Conservation (phyloP, 163 green algal genomes). For the Chlamydomonas reinhardtii region DNA sequence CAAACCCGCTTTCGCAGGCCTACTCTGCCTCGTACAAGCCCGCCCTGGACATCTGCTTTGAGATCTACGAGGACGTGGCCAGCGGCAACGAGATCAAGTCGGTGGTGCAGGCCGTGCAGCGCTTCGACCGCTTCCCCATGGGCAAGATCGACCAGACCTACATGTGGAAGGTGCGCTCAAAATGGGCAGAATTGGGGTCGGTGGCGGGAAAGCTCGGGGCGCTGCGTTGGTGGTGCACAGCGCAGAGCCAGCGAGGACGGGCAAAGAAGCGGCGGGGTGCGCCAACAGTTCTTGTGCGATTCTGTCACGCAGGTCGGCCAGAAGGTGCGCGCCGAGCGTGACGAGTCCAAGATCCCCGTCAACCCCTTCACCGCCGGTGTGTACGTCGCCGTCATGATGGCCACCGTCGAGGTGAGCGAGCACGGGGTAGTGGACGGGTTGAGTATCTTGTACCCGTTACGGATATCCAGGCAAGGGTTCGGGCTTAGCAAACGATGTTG, state of each 20-base stretch:
- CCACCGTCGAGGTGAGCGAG: slow-evolving; percentile 84
- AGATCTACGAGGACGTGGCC: slow-evolving; percentile 99
- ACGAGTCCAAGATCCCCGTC: slow-evolving; percentile 92
- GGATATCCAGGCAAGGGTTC: no score
- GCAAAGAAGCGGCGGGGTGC: no score
- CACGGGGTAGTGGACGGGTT: no score
- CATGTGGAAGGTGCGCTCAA: slow-evolving; percentile 96
- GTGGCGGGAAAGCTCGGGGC: not conserved
- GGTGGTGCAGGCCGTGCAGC: slow-evolving; percentile 88
- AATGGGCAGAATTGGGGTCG: no score
- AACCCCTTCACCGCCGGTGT: slow-evolving; percentile 99
- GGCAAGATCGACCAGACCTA: slow-evolving; percentile 98
- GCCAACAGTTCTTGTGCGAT: no score
- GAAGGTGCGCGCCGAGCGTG: slow-evolving; percentile 89
- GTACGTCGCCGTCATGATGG: slow-evolving; percentile 99
- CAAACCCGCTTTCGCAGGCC: slow-evolving; percentile 56
- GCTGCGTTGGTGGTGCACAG: no score
- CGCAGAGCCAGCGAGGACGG: no score
- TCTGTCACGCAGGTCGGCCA: slow-evolving; percentile 64
- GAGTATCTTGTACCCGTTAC: no score
- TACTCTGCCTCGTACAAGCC: slow-evolving; percentile 90
- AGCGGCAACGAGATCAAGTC: slow-evolving; percentile 98
- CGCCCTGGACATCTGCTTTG: slow-evolving; percentile 97
- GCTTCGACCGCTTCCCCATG: slow-evolving; percentile 98
- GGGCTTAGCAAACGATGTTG: no score